Conservation (phyloP, 2,329 filamentous ascomycete genomes). For the Talaromyces funiculosus region DNA sequence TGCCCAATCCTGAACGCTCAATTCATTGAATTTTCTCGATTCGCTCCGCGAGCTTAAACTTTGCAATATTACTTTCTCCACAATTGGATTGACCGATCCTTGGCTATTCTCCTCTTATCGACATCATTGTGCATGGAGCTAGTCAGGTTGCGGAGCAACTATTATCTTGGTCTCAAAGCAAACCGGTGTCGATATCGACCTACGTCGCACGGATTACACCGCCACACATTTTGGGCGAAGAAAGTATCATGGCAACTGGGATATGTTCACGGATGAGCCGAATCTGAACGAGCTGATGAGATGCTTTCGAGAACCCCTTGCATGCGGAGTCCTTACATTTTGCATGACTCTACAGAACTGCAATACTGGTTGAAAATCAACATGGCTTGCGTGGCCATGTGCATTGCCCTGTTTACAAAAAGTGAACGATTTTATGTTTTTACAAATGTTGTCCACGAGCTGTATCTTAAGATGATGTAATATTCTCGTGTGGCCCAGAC, state of each 20-base stretch:
- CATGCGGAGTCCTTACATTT: neutral
- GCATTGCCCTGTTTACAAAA: neutral
- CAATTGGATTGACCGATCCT: neutral
- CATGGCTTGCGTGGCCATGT: neutral
- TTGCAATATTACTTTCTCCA: neutral
- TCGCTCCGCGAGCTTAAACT: neutral
- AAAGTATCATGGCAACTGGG: neutral
- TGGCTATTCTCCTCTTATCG: neutral
- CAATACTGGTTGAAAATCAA: neutral
- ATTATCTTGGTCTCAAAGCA: neutral
- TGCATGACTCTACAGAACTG: neutral
- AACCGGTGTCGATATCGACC: neutral
- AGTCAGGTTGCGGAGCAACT: slow-evolving; percentile 5
- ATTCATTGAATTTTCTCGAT: neutral
- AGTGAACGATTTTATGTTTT: neutral
- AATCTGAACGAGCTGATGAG: neutral
- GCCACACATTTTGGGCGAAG: neutral
- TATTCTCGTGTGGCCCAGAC: neutral
- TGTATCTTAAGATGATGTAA: neutral
- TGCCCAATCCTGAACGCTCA: neutral
- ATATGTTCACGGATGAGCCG: neutral
- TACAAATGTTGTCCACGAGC: neutral
- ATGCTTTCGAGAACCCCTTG: neutral
- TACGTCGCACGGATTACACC: neutral
- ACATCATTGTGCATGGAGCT: slow-evolving; percentile 2